Base-by-base conservation (phyloP, 305 asterid genomes). In the Ruellia speciosa region DNA sequence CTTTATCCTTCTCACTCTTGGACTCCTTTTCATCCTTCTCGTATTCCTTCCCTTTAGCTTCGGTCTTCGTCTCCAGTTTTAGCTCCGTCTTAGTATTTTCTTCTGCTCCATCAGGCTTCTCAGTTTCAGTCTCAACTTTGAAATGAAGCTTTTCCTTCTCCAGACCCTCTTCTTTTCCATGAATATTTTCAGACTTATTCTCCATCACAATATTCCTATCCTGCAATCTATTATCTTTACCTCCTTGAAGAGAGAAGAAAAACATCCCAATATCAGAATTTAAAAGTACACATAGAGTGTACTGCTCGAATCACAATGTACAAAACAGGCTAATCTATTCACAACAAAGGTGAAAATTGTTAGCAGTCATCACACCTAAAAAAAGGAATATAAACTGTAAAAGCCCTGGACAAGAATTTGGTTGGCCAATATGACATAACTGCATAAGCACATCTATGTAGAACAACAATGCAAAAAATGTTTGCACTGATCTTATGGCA, bases 71-170 rank as follows among this genome's bases (percentile, higher is more conserved):
- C 62, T 79, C 75, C 64, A 62, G 6, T 41, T 75, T 75, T 17
- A 80, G 58, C 34, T 75, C 82, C 66, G 65, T 70, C 68, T 77
- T 67, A 0, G 47, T 39, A 76, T 72, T 72, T n/a, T 67, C 88
- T 59, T 75, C 69, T n/a, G 56, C 66, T 66, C 70, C 80, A 13
- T 72, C 72, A 7, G 70, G 45, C 61, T 63, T 73, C 39, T 67
- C 75, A 7, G 58, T 59, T 59, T 70, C 68, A 45, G 52, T 70
- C 73, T 79, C 79, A 15, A 64, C 72, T 70, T 81, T 70, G 18
- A 75, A 16, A 62, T 81, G 80, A 35, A 62, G 51, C 15, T 84
- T 75, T 63, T 80, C 85, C 78, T 87, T 79, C 62, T 67, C 90
- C 70, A 55, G 34, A 28, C 59, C 64, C 67, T 66, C 77, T 58